Conservation (phyloP, 2,329 filamentous ascomycete genomes). For the Apiospora koreana region DNA sequence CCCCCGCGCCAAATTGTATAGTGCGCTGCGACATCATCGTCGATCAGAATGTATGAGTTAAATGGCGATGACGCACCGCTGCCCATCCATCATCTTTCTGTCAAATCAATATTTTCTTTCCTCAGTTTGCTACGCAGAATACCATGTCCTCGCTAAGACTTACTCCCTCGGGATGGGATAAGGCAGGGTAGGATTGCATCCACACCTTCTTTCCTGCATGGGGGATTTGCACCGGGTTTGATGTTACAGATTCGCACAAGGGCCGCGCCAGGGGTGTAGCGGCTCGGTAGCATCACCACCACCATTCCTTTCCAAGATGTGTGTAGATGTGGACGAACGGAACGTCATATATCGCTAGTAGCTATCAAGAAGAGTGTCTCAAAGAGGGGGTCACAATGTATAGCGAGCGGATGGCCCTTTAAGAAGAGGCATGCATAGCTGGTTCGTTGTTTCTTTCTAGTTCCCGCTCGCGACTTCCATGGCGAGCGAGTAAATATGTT, state of each 20-base stretch:
- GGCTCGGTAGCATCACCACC: background rate
- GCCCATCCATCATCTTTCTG: background rate
- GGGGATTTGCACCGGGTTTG: background rate
- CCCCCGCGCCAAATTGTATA: background rate
- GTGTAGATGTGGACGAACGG: background rate
- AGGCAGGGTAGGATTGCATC: background rate
- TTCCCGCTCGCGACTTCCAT: background rate
- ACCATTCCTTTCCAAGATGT: background rate
- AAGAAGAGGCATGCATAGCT: background rate
- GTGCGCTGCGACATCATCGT: background rate
- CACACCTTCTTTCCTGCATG: background rate
- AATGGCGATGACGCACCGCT: background rate
- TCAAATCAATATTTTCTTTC: background rate
- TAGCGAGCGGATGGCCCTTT: background rate
- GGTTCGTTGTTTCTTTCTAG: background rate
- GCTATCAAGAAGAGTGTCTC: too few relatives aligned
- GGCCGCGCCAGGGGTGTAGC: background rate
- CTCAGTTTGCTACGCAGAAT: background rate
- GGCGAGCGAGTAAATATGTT: background rate
- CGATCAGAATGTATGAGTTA: background rate
- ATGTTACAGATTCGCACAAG: background rate
- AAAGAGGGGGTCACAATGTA: too few relatives aligned
- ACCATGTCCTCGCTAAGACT: background rate
- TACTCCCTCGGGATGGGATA: background rate
- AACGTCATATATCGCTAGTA: background rate